These are phyloP conservation scores for Alopecurus myosuroides DNA, from an alignment of 176 grass and related monocot genomes.

Conservation along the genomic window DNA sequence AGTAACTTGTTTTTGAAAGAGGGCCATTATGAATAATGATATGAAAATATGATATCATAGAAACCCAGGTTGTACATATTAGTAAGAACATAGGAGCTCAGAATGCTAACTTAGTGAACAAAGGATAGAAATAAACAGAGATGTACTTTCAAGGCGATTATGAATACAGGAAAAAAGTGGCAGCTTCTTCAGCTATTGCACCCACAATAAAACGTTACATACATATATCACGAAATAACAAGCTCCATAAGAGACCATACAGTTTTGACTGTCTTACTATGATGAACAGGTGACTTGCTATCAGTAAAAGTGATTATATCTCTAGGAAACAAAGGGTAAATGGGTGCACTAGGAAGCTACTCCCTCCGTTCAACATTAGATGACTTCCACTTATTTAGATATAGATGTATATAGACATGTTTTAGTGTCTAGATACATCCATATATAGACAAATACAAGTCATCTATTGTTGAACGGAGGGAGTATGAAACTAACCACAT, in stretches of 20 bases:
- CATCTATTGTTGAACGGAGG: too few species aligned
- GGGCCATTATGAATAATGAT: not conserved
- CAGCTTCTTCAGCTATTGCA: not conserved
- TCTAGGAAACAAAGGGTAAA: slow-evolving; percentile 1
- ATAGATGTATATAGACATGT: too few species aligned
- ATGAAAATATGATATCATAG: not conserved
- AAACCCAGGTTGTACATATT: not conserved
- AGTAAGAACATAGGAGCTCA: not conserved
- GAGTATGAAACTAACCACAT: not conserved
- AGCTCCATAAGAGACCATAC: not conserved
- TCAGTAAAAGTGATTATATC: not conserved
- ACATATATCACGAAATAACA: not conserved
- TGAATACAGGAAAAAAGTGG: not conserved
- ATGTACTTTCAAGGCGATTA: not conserved
- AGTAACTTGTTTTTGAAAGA: not conserved
- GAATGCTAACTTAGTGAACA: not conserved
- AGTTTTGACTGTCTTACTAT: not conserved
- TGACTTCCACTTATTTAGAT: too few species aligned
- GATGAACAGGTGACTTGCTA: not conserved
- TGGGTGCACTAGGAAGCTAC: slow-evolving; percentile 10
- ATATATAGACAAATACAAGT: too few species aligned
- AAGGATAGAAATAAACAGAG: not conserved
- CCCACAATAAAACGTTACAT: not conserved
- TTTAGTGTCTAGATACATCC: too few species aligned
- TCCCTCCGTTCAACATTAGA: too few species aligned